phyloP scores from a whole-genome alignment of 139 green algal species.

The Chlorella sp. region DNA sequence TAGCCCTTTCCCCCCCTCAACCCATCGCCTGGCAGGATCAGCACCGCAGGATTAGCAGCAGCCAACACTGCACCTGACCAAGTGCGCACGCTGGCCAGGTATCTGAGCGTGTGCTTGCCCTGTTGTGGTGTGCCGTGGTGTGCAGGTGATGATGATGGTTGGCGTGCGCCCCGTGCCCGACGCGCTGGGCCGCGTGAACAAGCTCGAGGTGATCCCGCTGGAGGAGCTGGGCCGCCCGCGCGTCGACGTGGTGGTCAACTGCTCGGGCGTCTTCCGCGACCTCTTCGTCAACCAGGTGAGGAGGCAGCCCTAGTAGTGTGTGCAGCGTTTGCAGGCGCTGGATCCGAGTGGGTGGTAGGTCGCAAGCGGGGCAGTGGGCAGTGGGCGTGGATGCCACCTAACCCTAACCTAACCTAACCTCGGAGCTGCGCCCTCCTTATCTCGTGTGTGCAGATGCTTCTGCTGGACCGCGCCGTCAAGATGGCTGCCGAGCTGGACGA shows the following conservation, averaged over 20 bases:
- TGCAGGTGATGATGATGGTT: slow-evolving; percentile 90
- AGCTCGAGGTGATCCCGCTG: slow-evolving; percentile 96
- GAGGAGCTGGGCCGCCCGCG: slow-evolving; percentile 94
- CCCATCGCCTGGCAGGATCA: too few relatives aligned
- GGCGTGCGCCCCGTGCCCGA: slow-evolving; percentile 90
- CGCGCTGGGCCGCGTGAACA: slow-evolving; percentile 97
- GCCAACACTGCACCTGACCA: too few relatives aligned
- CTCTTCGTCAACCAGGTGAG: slow-evolving; percentile 93
- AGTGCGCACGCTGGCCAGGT: too few relatives aligned
- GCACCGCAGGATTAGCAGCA: too few relatives aligned
- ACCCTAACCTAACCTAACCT: not conserved
- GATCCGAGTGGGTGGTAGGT: too few relatives aligned
- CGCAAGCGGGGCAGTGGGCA: too few relatives aligned
- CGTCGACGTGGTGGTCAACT: slow-evolving; percentile 99
- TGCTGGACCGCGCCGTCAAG: slow-evolving; percentile 95
- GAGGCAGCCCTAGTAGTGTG: too few relatives aligned
- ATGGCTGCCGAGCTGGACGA: slow-evolving; percentile 96
- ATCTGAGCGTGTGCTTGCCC: too few relatives aligned
- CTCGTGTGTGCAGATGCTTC: slow-evolving; percentile 75
- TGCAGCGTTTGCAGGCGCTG: too few relatives aligned
- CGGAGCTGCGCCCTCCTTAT: not conserved
- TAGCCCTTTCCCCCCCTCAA: too few relatives aligned
- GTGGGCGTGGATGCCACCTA: too few relatives aligned
- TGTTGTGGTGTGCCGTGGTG: not conserved
- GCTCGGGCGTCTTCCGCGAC: slow-evolving; percentile 98